Evolutionary conservation across 1,139 yeast genomes (phyloP).

Genomic region (Entelexis paramagnoliae): DNA sequence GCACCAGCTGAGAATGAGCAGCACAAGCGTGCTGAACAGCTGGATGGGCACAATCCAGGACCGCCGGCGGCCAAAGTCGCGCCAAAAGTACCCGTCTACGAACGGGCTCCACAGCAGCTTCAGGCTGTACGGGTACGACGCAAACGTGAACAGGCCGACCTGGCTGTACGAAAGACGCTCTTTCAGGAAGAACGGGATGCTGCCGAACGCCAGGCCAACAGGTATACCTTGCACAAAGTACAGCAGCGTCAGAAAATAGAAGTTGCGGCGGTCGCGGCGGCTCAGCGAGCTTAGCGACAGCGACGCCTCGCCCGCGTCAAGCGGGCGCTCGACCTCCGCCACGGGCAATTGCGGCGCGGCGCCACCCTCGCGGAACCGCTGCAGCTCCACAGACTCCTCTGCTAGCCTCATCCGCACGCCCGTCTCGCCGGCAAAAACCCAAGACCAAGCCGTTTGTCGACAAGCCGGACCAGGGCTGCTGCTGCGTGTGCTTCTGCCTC

Average conservation of each 20-base stretch:
- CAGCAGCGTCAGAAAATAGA: slow-evolving; percentile 55
- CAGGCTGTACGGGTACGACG: slow-evolving; percentile 88
- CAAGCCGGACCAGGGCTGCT: not conserved
- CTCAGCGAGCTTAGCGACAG: slow-evolving; percentile 25
- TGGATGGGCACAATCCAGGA: slow-evolving; percentile 96
- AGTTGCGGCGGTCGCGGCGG: slow-evolving; percentile 44
- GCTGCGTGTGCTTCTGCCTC: not conserved
- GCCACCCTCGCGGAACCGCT: slow-evolving; percentile 11
- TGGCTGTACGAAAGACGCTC: slow-evolving; percentile 76
- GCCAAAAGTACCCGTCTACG: slow-evolving; percentile 73
- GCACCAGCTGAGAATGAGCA: slow-evolving; percentile 51
- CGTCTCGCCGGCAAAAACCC: not conserved
- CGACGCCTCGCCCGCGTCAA: not conserved
- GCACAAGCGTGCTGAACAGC: slow-evolving; percentile 56
- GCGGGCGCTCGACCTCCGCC: slow-evolving; percentile 7
- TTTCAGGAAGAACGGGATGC: slow-evolving; percentile 84
- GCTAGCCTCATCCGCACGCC: not conserved
- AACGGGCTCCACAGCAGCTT: slow-evolving; percentile 93
- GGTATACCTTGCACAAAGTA: slow-evolving; percentile 91
- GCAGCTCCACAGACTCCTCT: slow-evolving; percentile 9
- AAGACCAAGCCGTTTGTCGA: not conserved
- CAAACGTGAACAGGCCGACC: slow-evolving; percentile 81
- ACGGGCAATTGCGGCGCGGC: slow-evolving; percentile 9
- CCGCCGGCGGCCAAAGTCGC: slow-evolving; percentile 65
- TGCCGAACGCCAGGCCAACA: slow-evolving; percentile 90